These are phyloP conservation scores for Lactarius quietus DNA, from an alignment of 768 basidiomycete genomes.

Conservation along the genomic window DNA sequence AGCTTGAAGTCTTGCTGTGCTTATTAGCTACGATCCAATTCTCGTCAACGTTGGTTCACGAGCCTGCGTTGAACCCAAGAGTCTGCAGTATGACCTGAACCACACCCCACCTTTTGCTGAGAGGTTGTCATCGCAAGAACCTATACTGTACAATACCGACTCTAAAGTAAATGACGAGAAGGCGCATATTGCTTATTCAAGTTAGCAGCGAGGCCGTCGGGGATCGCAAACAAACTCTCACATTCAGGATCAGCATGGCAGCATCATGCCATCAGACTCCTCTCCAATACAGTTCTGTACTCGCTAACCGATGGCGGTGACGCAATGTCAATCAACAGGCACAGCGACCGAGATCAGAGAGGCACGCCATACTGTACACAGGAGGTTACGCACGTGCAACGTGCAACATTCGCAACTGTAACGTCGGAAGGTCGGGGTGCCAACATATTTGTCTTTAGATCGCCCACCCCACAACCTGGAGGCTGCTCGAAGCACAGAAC, in stretches of 20 bases:
- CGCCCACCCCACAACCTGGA: background rate
- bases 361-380: background rate
- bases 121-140: background rate
- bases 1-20: background rate
- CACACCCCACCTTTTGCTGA: background rate
- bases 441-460: too few species aligned
- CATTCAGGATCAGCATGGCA: too few species aligned
- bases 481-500: background rate
- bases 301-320: background rate
- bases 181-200: too few species aligned
- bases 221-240: background rate
- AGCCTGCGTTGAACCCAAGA: too few species aligned
- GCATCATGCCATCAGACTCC: background rate
- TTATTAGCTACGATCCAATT: background rate
- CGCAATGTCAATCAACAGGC: background rate
- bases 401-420: background rate
- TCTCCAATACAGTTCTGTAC: background rate
- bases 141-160: too few species aligned
- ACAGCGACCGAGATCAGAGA: background rate
- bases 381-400: too few species aligned
- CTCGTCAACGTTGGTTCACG: background rate
- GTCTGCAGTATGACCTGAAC: too few species aligned
- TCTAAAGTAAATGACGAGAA: background rate
- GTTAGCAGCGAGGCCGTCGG: background rate
- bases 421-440: too few species aligned